Conservation (phyloP, 306 rosid species). For the Fagus crenata region DNA sequence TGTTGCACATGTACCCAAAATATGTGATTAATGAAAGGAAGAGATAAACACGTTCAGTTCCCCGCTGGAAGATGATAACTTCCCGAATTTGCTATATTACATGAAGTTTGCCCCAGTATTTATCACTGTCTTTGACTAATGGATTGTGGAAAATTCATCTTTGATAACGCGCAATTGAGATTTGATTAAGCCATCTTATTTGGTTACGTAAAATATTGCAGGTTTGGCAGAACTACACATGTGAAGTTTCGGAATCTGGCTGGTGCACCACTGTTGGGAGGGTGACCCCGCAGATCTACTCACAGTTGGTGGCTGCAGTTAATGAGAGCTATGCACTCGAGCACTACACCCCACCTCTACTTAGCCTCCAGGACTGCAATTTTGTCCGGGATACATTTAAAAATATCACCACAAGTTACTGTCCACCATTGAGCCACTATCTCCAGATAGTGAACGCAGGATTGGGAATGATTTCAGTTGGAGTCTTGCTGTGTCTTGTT, state of each 20-base stretch:
- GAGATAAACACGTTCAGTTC: not conserved
- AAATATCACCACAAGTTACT: constrained; percentile 64
- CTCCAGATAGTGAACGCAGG: constrained; percentile 75
- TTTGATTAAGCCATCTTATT: not conserved
- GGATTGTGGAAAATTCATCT: not conserved
- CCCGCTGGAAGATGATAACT: not conserved
- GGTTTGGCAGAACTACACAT: constrained; percentile 81
- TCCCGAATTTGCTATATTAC: not conserved
- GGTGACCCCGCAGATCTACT: constrained; percentile 68
- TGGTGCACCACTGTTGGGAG: constrained; percentile 69
- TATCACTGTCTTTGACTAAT: not conserved
- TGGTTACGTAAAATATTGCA: constrained; percentile 37
- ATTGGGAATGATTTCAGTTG: constrained; percentile 80
- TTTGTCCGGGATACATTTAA: constrained; percentile 84
- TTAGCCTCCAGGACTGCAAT: constrained; percentile 86
- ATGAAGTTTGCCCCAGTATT: not conserved
- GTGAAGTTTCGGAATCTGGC: constrained; percentile 62
- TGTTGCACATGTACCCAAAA: not conserved
- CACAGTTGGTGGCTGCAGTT: constrained; percentile 71
- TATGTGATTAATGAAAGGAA: not conserved
- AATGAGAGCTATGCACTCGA: constrained; percentile 90
- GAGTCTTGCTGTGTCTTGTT: constrained; percentile 84
- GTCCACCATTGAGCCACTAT: constrained; percentile 72
- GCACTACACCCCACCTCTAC: constrained; percentile 80
- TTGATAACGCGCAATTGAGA: not conserved